A percentile compares a stretch with the other conserved stretches of the same genome.
Conservation (phyloP, 2,329 filamentous ascomycete species). For the Xylariomycetidae sp. region DNA sequence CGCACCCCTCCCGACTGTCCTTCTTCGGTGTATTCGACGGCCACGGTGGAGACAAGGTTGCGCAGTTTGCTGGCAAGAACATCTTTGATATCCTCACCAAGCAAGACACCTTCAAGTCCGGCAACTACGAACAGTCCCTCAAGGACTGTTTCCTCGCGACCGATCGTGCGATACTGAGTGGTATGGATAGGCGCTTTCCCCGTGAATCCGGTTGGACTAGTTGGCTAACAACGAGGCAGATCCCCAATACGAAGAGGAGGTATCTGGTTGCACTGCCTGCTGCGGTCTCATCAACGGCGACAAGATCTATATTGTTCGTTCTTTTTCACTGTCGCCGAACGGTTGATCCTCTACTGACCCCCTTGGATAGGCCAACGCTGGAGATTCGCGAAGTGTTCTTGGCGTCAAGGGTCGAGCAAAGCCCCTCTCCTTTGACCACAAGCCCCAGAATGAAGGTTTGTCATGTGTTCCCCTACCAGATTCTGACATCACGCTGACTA, state of each 20-base stretch:
- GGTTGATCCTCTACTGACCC: constrained; percentile 9
- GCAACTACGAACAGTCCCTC: constrained; percentile 88
- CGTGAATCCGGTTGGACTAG: background rate
- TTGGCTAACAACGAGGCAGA: constrained; percentile 48
- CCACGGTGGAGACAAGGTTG: constrained; percentile 95
- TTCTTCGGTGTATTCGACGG: constrained; percentile 99
- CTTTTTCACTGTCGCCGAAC: constrained; percentile 3
- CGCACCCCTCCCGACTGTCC: constrained; percentile 67
- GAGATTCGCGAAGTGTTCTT: constrained; percentile 89
- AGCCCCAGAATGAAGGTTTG: constrained; percentile 93
- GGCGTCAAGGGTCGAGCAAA: constrained; percentile 97
- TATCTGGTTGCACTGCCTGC: constrained; percentile 94
- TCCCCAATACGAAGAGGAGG: constrained; percentile 93
- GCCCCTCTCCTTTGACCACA: constrained; percentile 98
- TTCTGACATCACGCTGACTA: background rate
- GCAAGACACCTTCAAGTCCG: constrained; percentile 87
- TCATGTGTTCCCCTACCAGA: background rate
- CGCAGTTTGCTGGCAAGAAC: constrained; percentile 84
- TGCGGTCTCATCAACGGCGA: constrained; percentile 82
- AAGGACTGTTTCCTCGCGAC: constrained; percentile 97
- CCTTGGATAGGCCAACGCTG: constrained; percentile 75
- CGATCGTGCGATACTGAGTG: constrained; percentile 90
- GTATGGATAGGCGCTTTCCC: constrained; percentile 46
- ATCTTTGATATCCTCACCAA: constrained; percentile 92
- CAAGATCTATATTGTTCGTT: constrained; percentile 90